Evolutionary conservation across 257 asterid species (phyloP), one percentile per base, ranked within the genome.

Genomic region (Solanum ahanhuiri): DNA sequence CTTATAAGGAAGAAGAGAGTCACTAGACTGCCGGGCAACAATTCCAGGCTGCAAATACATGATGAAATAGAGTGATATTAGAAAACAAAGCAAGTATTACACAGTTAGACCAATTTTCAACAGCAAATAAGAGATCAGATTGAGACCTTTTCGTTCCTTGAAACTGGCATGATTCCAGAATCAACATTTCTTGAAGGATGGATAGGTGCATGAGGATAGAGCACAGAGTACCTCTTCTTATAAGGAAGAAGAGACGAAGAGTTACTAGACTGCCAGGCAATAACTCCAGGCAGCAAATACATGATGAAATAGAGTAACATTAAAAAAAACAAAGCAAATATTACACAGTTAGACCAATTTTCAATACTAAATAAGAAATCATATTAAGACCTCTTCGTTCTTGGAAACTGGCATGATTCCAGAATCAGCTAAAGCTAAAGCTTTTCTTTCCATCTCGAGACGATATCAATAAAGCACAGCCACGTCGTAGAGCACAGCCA

Each of bases 141-240:
- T 37, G 41, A 37, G 41, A 37, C 41, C 41, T 37, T 8, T 37
- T 37, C 41, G 10, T 37, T 37, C 41, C 41, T 1, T 37, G 41
- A 37, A 37, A 37, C 41, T 37, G 41, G 0, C 41, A 37, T 37
- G 41, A 0, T 37, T 37, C 41, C 41, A 37, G 41, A 2, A 37
- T 37, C 43, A 39, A 39, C 43, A 39, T 39, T 39, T 39, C 43
- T 39, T 39, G 43, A 39, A 39, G 1, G 43, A 39, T 39, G 43
- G 30, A 93, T 84, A 88, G 93, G 91, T 69, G 97, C 88, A 14
- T 88, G 63, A 4, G 93, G 89, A 58, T 87, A 90, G 70, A 89
- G 12, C 45, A 41, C 12, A 41, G 12, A 41, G 45, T 41, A 91
- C 86, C 98, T 93, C 87, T 96, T 96, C 95, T 94, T 96, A 5